Evolutionary conservation across 2,329 filamentous ascomycete genomes (phyloP), one percentile per base, ranked within the genome.

Genomic region (Scleromitrula shiraiana): DNA sequence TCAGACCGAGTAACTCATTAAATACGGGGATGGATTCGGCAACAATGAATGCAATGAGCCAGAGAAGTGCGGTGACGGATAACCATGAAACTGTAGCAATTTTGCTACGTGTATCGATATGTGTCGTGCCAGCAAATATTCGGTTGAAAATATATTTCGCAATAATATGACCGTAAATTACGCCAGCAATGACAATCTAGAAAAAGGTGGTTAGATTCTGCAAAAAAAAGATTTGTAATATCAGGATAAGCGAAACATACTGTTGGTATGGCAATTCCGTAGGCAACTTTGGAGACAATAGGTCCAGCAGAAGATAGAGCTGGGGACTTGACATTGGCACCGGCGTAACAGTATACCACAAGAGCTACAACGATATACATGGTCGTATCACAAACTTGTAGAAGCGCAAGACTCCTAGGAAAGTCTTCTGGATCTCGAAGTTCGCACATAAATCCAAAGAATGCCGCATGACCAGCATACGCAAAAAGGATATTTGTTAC

Each of bases 21-120:
- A 87, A 88, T 24, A 78, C 75, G 0, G 83, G 83, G 5, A 87
- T 80, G 0, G 78, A 77, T 59, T 82, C 75, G 8, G 83, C 80
- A 47, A 88, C 78, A 50, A 86, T 63, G 71, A 80, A 83, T 2
- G 80, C 78, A 2, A 82, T 43, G 5, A 76, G 53, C 82, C 82
- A 86, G 7, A 78, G 61, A 4, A 54, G 61, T 0, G 72, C 59
- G 0, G 75, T 74, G 43, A 87, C 76, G 5, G 54, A 70, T 8
- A 77, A 55, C 83, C 83, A 87, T 10, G 70, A 71, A 3, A 71
- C 59, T 53, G 74, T 73, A 5, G 76, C 74, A 1, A 71, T 50
- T 49, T 62, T 77, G 68, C 56, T 75, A 71, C 56, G 77, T 1
- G 12, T 12, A 2, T 72, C 5, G 12, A 23, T 23, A 3, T 43